Conservation (phyloP, 768 basidiomycete species). For the Ramaria sp. region DNA sequence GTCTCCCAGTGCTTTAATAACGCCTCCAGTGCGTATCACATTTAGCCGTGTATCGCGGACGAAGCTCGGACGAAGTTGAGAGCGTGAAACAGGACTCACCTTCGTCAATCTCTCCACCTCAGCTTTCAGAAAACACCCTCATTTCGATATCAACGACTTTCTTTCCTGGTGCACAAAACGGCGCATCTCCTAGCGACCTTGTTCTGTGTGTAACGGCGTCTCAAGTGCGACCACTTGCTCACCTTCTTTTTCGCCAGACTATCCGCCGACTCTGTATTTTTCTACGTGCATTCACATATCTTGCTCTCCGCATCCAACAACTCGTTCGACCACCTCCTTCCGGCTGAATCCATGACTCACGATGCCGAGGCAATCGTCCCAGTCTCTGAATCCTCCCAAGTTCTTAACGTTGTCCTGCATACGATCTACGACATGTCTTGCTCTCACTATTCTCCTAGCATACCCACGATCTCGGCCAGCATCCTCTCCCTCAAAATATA, state of each 20-base stretch:
- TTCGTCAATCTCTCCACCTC: not conserved
- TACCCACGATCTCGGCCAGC: constrained; percentile 45
- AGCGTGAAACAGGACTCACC: not conserved
- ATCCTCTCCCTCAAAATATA: constrained; percentile 48
- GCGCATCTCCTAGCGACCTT: constrained; percentile 25
- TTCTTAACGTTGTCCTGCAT: constrained; percentile 68
- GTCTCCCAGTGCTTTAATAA: not conserved
- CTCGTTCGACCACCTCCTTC: constrained; percentile 48
- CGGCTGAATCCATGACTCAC: constrained; percentile 15
- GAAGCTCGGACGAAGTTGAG: no score
- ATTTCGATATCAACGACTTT: constrained; percentile 81
- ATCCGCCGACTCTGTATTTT: constrained; percentile 71
- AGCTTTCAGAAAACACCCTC: constrained; percentile 30
- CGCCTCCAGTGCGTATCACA: not conserved
- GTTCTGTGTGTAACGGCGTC: constrained; percentile 1
- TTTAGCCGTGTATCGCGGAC: no score
- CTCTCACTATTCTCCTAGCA: constrained; percentile 61
- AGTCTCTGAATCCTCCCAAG: constrained; percentile 46
- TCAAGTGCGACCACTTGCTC: constrained; percentile 19
- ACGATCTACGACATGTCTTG: constrained; percentile 62
- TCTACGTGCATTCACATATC: constrained; percentile 61
- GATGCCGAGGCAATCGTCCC: constrained; percentile 44
- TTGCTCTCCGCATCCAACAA: constrained; percentile 55
- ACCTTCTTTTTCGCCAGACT: constrained; percentile 48
- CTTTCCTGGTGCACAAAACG: constrained; percentile 52